Percentiles rank a stretch among this genome's conserved stretches.
These are phyloP conservation scores for Ustilago curta DNA, from an alignment of 1,284 basidiomycete genomes.

Conservation along the genomic window DNA sequence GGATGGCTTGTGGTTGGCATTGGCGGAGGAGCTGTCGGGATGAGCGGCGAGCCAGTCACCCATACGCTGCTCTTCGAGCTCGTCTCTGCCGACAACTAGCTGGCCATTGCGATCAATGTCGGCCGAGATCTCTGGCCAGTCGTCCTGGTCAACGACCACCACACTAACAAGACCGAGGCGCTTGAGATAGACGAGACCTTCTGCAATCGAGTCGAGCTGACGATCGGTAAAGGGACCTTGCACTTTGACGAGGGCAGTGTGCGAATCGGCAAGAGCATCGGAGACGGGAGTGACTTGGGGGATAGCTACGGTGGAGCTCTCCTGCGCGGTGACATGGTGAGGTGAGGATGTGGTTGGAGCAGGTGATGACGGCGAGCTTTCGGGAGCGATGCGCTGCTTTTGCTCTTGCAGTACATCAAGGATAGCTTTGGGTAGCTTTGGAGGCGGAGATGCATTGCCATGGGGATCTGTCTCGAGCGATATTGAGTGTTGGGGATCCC, in stretches of 20 bases:
- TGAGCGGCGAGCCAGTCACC: slow-evolving; percentile 57
- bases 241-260: slow-evolving; percentile 93
- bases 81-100: slow-evolving; percentile 40
- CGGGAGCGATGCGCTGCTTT: slow-evolving; percentile 16
- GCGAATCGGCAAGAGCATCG: slow-evolving; percentile 65
- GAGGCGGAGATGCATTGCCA: slow-evolving; percentile 4
- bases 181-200: slow-evolving; percentile 93
- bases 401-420: slow-evolving; percentile 36
- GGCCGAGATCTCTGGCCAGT: slow-evolving; percentile 72
- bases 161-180: slow-evolving; percentile 94
- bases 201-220: slow-evolving; percentile 91
- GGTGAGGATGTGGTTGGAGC: slow-evolving; percentile 36
- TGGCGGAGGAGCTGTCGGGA: slow-evolving; percentile 20
- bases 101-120: slow-evolving; percentile 50
- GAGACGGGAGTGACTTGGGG: slow-evolving; percentile 41
- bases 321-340: slow-evolving; percentile 65
- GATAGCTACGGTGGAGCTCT: slow-evolving; percentile 64
- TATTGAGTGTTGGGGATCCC: slow-evolving; percentile 40
- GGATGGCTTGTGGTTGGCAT: slow-evolving; percentile 26
- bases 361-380: slow-evolving; percentile 54
- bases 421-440: slow-evolving; percentile 40
- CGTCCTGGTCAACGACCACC: slow-evolving; percentile 91
- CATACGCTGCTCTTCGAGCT: slow-evolving; percentile 50
- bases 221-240: slow-evolving; percentile 97
- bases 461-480: slow-evolving; percentile 23